phyloP scores from a whole-genome alignment of 768 basidiomycete species.

The Termitomyces sp. region DNA sequence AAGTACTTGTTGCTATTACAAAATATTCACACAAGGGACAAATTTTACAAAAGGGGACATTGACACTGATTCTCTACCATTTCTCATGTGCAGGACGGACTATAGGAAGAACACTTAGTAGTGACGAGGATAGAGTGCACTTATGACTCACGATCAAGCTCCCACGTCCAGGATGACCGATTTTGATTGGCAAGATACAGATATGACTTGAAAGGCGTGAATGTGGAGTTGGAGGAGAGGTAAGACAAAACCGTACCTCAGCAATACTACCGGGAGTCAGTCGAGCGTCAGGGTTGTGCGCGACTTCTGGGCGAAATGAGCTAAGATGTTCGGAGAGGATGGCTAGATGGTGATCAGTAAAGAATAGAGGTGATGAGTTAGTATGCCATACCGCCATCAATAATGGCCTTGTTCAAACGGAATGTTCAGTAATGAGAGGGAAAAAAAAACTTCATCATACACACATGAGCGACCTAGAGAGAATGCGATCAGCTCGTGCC shows the following conservation, averaged over 20 bases:
- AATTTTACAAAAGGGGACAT: neutral
- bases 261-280: constrained; percentile 69
- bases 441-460: constrained; percentile 17
- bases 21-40: neutral
- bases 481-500: neutral
- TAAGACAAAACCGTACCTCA: constrained; percentile 33
- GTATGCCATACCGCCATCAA: constrained; percentile 50
- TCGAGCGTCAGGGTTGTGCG: constrained; percentile 37
- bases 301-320: constrained; percentile 29
- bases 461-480: constrained; percentile 57
- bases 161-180: constrained; percentile 73
- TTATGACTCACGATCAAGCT: constrained; percentile 61
- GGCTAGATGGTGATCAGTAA: constrained; percentile 15
- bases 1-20: neutral
- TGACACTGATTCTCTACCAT: constrained; percentile 22
- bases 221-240: neutral
- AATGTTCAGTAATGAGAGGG: neutral
- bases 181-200: constrained; percentile 65
- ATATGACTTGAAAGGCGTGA: constrained; percentile 43
- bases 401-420: constrained; percentile 42
- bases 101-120: constrained; percentile 7
- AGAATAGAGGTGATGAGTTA: neutral
- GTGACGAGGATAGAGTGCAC: neutral
- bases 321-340: constrained; percentile 29
- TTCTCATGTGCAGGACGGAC: constrained; percentile 44